A percentile compares a stretch with the other conserved stretches of the same genome.
These are phyloP conservation scores for Xylaria sp. DNA, from an alignment of 2,329 filamentous ascomycete genomes.

Conservation along the genomic window DNA sequence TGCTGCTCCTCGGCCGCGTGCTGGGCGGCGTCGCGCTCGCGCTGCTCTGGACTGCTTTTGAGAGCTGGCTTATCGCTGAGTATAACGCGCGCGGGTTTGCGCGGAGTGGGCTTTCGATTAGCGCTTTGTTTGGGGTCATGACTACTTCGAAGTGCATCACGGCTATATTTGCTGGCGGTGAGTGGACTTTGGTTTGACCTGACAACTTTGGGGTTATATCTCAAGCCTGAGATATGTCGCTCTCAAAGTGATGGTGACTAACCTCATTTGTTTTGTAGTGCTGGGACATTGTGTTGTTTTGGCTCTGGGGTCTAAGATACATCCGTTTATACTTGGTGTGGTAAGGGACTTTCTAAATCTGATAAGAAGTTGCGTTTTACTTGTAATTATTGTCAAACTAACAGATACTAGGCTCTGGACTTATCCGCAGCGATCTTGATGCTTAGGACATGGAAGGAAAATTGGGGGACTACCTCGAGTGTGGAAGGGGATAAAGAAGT, in stretches of 20 bases:
- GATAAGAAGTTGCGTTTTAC: not conserved
- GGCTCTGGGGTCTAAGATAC: conserved; percentile 58
- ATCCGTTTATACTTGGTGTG: conserved; percentile 61
- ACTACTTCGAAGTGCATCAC: conserved; percentile 63
- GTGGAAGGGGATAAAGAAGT: not conserved
- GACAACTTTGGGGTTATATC: not conserved
- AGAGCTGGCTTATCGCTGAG: conserved; percentile 71
- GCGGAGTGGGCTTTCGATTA: conserved; percentile 54
- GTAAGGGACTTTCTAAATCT: conserved; percentile 34
- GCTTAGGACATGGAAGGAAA: conserved; percentile 49
- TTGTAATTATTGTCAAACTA: not conserved
- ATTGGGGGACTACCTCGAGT: conserved; percentile 32
- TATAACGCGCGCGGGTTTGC: conserved; percentile 60
- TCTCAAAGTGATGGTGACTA: not conserved
- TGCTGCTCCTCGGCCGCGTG: conserved; percentile 64
- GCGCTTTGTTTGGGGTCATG: conserved; percentile 62
- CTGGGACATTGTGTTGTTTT: conserved; percentile 61
- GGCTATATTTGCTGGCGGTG: conserved; percentile 60
- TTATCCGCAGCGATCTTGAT: conserved; percentile 47
- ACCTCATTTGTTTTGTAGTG: conserved; percentile 43
- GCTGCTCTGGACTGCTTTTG: conserved; percentile 68
- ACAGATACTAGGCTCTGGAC: conserved; percentile 43
- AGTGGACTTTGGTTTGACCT: not conserved
- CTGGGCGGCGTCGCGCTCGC: conserved; percentile 67
- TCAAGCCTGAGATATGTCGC: not conserved